Evolutionary conservation across 2,329 filamentous ascomycete genomes (phyloP).

Genomic region (Meredithiella fracta): DNA sequence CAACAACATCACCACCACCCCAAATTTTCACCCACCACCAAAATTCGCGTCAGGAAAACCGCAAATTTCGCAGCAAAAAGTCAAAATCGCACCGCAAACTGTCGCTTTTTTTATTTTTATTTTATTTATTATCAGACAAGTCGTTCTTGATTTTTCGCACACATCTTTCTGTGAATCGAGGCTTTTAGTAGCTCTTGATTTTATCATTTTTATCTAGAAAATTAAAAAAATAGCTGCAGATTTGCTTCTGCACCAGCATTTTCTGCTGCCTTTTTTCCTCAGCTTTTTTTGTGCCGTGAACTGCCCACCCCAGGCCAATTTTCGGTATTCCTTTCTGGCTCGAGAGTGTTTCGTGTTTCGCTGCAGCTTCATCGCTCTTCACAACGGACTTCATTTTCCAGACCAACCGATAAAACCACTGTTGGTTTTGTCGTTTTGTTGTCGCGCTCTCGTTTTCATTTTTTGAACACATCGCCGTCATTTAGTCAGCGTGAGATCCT

Average conservation of each 20-base stretch:
- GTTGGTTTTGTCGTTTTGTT: neutral
- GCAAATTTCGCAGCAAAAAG: neutral
- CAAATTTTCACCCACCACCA: neutral
- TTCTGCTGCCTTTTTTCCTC: conserved; percentile 3
- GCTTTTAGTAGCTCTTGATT: conserved; percentile 15
- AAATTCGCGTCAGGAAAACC: conserved; percentile 4
- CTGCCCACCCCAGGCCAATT: neutral
- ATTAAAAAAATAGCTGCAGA: neutral
- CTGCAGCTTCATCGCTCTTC: conserved; percentile 11
- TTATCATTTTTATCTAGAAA: neutral
- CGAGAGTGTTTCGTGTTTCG: conserved; percentile 4
- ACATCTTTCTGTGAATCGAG: conserved; percentile 6
- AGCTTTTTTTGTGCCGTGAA: neutral
- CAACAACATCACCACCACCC: conserved; percentile 7
- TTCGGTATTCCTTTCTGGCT: neutral
- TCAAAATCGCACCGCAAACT: neutral
- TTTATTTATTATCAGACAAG: neutral
- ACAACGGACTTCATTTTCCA: neutral
- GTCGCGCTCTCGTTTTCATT: conserved; percentile 2
- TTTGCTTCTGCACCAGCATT: neutral
- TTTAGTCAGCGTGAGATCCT: neutral
- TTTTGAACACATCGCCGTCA: neutral
- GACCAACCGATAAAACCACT: conserved; percentile 2
- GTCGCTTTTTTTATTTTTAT: no score
- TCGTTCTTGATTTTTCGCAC: conserved; percentile 4